phyloP scores from a whole-genome alignment of 768 basidiomycete species.

The Holtermannia corniformis region DNA sequence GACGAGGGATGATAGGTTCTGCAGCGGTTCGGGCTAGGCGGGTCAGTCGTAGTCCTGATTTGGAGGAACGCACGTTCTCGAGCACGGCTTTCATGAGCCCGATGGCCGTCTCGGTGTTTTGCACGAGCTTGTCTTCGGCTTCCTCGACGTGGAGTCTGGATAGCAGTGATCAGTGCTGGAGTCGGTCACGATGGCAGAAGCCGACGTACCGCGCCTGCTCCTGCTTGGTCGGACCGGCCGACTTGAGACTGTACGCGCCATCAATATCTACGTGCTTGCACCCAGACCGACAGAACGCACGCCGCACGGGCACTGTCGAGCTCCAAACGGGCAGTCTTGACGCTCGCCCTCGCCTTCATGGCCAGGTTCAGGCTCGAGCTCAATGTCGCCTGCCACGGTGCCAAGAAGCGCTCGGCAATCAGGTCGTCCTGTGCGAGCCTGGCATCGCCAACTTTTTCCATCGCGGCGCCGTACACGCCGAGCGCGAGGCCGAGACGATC shows the following conservation, averaged over 20 bases:
- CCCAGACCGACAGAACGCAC: conserved; percentile 18
- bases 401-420: conserved; percentile 47
- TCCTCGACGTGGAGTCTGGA: conserved; percentile 53
- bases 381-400: conserved; percentile 59
- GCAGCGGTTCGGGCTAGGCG: conserved; percentile 80
- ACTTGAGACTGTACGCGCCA: conserved; percentile 64
- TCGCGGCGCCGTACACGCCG: conserved; percentile 65
- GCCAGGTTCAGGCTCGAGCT: conserved; percentile 75
- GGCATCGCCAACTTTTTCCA: conserved; percentile 73
- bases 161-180: not conserved
- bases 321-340: conserved; percentile 57
- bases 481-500: conserved; percentile 71
- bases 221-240: conserved; percentile 60
- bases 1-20: conserved; percentile 81
- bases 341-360: conserved; percentile 61
- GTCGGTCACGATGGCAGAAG: not conserved
- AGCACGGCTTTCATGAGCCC: conserved; percentile 96
- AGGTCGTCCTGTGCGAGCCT: conserved; percentile 68
- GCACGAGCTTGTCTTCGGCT: conserved; percentile 76
- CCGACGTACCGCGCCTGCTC: conserved; percentile 63
- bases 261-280: not conserved
- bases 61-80: conserved; percentile 71
- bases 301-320: conserved; percentile 60
- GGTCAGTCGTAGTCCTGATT: not conserved
- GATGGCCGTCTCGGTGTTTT: conserved; percentile 95